Evolutionary conservation across 192 early-diverging fungal genomes (phyloP).

Genomic region (Coemansia sp.): DNA sequence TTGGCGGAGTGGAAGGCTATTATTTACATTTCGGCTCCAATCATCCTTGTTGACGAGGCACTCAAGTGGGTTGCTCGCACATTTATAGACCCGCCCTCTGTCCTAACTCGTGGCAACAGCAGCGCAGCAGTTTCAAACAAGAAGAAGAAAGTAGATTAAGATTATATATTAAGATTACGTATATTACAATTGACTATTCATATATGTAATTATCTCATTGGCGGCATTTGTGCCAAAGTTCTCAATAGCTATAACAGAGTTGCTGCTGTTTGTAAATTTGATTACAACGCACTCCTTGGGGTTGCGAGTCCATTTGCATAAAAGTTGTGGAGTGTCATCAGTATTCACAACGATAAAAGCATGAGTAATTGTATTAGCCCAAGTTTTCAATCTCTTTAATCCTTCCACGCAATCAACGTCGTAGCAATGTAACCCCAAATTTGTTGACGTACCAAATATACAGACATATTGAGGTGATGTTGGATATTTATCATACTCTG

Average conservation of each 20-base stretch:
- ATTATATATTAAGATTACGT: background rate
- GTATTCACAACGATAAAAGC: background rate
- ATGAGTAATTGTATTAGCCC: background rate
- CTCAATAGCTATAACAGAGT: background rate
- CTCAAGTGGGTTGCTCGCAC: constrained; percentile 78
- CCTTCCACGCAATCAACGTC: background rate
- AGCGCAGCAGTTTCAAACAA: constrained; percentile 2
- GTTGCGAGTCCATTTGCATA: background rate
- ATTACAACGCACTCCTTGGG: background rate
- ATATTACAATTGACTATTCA: background rate
- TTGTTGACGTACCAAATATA: background rate
- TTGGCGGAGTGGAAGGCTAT: constrained; percentile 90
- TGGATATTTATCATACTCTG: background rate
- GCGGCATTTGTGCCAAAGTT: background rate
- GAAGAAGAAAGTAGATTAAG: constrained; percentile 16
- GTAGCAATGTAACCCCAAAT: background rate
- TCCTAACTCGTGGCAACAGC: background rate
- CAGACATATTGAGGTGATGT: background rate
- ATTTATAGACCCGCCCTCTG: constrained; percentile 47
- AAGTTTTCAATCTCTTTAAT: background rate
- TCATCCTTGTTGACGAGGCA: constrained; percentile 90
- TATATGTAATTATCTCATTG: background rate
- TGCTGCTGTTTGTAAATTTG: background rate
- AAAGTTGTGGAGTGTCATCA: background rate
- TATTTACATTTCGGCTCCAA: constrained; percentile 84